These are phyloP conservation scores for Hanseniaspora singularis DNA, from an alignment of 805 yeast genomes.

Conservation along the genomic window DNA sequence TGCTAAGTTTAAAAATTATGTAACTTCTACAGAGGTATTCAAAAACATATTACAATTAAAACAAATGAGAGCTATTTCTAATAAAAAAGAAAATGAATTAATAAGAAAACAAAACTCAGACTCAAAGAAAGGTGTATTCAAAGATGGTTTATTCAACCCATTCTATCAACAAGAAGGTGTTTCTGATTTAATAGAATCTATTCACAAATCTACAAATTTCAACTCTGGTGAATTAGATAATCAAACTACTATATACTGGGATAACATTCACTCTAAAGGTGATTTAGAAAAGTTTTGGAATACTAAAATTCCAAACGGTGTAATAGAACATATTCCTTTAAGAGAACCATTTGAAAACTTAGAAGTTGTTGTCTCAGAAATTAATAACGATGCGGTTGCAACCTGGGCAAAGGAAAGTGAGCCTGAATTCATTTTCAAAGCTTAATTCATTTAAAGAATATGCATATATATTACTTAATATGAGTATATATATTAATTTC, in stretches of 20 bases:
- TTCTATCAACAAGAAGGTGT: conserved; percentile 84
- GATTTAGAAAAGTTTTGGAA: conserved; percentile 59
- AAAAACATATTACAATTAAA: conserved; percentile 64
- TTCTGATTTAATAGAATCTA: conserved; percentile 49
- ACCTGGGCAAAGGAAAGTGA: conserved; percentile 9
- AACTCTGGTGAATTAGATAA: conserved; percentile 56
- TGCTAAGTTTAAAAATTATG: conserved; percentile 50
- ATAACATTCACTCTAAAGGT: conserved; percentile 77
- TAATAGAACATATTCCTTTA: conserved; percentile 7
- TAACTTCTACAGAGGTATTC: conserved; percentile 59
- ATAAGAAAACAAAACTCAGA: conserved; percentile 51
- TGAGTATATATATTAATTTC: background rate
- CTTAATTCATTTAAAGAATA: background rate
- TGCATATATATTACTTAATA: conserved; percentile 1
- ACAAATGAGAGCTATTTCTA: conserved; percentile 54
- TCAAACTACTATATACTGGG: conserved; percentile 48
- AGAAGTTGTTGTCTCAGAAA: conserved; percentile 50
- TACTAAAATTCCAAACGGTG: conserved; percentile 27
- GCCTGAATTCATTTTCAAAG: conserved; percentile 3
- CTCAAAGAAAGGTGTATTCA: conserved; percentile 64
- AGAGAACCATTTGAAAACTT: conserved; percentile 48
- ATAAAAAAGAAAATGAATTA: conserved; percentile 46
- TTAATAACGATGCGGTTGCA: conserved; percentile 29
- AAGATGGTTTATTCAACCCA: conserved; percentile 77
- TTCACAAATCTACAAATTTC: conserved; percentile 18